Evolutionary conservation across 192 early-diverging fungal species (phyloP).

Genomic region (Entomortierella parvispora): DNA sequence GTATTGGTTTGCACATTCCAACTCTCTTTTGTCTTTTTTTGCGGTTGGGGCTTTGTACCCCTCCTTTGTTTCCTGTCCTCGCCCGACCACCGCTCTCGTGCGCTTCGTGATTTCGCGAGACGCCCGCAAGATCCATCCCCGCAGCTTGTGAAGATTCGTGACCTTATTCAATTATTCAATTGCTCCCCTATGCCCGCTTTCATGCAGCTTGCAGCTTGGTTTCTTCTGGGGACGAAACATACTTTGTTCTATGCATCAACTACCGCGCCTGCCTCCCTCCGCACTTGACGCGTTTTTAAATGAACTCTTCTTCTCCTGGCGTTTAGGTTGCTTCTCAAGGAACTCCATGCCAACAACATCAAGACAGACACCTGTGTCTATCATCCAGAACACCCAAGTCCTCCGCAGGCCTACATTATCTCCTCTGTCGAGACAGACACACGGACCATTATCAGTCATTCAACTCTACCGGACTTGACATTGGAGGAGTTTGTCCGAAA

Average conservation of each 20-base stretch:
- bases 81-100: neutral
- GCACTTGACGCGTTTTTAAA: neutral
- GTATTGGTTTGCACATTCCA: neutral
- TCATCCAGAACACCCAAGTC: constrained; percentile 40
- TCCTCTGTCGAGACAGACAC: constrained; percentile 58
- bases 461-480: constrained; percentile 68
- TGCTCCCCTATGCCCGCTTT: too few relatives aligned
- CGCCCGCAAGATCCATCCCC: too few relatives aligned
- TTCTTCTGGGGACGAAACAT: too few relatives aligned
- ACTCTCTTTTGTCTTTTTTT: neutral
- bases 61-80: neutral
- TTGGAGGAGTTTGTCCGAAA: constrained; percentile 62
- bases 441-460: constrained; percentile 73
- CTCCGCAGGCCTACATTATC: constrained; percentile 70
- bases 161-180: too few relatives aligned
- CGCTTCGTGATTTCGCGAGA: neutral
- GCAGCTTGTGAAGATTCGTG: too few relatives aligned
- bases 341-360: constrained; percentile 54
- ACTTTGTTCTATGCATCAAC: too few relatives aligned
- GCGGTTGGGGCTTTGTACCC: neutral
- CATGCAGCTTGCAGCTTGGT: too few relatives aligned
- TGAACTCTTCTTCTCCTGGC: neutral
- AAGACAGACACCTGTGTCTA: constrained; percentile 59
- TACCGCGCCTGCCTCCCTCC: too few relatives aligned
- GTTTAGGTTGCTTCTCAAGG: constrained; percentile 41